These are phyloP conservation scores for Crithidia sp. DNA, from an alignment of 208 protist genomes.

Conservation along the genomic window DNA sequence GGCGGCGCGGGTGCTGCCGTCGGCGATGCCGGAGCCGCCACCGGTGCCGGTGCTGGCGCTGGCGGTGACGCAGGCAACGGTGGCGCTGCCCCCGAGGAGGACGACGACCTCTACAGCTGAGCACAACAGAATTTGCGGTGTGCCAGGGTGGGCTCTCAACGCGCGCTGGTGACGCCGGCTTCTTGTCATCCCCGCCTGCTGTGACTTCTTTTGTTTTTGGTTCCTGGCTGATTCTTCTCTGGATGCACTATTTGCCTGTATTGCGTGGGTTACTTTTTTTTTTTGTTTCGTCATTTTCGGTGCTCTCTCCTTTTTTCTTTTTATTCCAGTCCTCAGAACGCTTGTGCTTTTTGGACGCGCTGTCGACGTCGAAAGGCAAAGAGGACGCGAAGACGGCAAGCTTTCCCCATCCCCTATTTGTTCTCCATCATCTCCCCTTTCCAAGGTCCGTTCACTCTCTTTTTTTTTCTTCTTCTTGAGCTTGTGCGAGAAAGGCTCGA, in stretches of 20 bases:
- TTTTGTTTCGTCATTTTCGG: constrained; percentile 8
- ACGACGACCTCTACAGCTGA: constrained; percentile 66
- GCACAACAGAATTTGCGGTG: not conserved
- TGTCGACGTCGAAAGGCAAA: not conserved
- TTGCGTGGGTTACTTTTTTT: too few species aligned
- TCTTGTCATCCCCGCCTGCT: too few species aligned
- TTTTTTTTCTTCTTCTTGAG: not conserved
- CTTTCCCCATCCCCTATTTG: constrained; percentile 5
- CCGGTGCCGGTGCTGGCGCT: constrained; percentile 23
- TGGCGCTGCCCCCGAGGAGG: constrained; percentile 37
- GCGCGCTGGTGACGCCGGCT: too few species aligned
- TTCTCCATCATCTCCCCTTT: not conserved
- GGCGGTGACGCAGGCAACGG: constrained; percentile 22
- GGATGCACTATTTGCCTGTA: too few species aligned
- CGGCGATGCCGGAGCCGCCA: constrained; percentile 30
- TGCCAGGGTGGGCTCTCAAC: too few species aligned
- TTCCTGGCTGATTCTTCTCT: too few species aligned
- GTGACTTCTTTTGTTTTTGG: too few species aligned
- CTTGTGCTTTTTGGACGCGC: too few species aligned
- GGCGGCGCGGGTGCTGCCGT: constrained; percentile 33
- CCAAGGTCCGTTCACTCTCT: constrained; percentile 1
- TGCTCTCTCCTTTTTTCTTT: constrained; percentile 19
- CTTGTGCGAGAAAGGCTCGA: not conserved
- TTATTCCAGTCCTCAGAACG: not conserved
- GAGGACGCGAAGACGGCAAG: not conserved